phyloP scores from a whole-genome alignment of 306 rosid species.

The Rubus idaeus region DNA sequence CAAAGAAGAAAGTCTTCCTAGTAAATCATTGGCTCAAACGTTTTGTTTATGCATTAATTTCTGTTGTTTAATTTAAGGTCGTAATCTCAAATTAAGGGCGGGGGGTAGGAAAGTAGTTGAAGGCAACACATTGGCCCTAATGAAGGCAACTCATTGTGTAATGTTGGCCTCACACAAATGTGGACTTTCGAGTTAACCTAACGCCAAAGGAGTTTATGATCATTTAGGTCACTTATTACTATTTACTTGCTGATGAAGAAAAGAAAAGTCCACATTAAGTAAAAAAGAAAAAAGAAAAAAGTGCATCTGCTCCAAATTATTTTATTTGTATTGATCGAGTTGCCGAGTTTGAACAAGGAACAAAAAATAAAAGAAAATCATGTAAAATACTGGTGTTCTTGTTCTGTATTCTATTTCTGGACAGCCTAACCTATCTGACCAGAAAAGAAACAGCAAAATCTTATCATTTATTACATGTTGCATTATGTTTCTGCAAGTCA shows the following conservation, averaged over 20 bases:
- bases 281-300: background rate
- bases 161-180: background rate
- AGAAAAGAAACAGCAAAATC: background rate
- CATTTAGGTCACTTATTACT: background rate
- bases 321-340: background rate
- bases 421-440: background rate
- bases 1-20: background rate
- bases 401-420: background rate
- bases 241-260: background rate
- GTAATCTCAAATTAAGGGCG: background rate
- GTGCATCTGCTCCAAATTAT: background rate
- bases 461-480: background rate
- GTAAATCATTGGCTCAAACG: background rate
- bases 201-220: background rate
- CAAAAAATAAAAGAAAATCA: background rate
- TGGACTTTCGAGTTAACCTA: conserved; percentile 10
- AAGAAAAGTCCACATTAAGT: background rate
- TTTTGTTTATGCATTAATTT: background rate
- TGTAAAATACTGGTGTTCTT: background rate
- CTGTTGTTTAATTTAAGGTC: background rate
- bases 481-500: background rate
- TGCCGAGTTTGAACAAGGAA: background rate
- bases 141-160: background rate
- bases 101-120: background rate
- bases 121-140: background rate